Conservation (phyloP, 2,329 filamentous ascomycete genomes). For the Paramyrothecium sp. region DNA sequence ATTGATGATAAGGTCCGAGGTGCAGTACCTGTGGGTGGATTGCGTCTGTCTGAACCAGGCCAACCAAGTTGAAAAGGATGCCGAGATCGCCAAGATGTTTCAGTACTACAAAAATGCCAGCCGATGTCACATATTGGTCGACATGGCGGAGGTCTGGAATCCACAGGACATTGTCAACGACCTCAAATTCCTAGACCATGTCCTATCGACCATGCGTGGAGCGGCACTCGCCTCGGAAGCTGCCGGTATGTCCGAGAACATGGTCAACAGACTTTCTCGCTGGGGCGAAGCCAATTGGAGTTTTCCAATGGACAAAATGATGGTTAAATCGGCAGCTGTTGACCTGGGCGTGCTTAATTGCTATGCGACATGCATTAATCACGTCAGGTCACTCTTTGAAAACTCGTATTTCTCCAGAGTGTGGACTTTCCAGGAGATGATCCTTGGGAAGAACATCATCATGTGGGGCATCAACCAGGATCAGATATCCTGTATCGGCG, state of each 20-base stretch:
- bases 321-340: not conserved
- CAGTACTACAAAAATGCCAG: not conserved
- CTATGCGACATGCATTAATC: conserved; percentile 1
- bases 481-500: not conserved
- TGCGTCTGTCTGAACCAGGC: not conserved
- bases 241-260: not conserved
- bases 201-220: conserved; percentile 29
- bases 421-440: conserved; percentile 28
- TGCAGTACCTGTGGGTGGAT: not conserved
- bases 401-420: conserved; percentile 23
- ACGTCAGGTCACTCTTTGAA: conserved; percentile 14
- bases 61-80: not conserved
- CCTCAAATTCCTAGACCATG: conserved; percentile 31
- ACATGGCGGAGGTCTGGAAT: conserved; percentile 27
- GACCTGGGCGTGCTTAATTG: conserved; percentile 1
- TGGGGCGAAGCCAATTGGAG: not conserved
- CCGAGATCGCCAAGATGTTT: not conserved
- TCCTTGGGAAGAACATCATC: conserved; percentile 24
- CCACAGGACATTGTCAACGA: conserved; percentile 26
- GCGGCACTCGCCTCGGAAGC: not conserved
- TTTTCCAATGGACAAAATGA: not conserved
- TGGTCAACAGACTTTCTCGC: not conserved
- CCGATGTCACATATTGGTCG: conserved; percentile 18
- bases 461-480: conserved; percentile 16
- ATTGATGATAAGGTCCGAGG: not conserved